Evolutionary conservation across 2,329 filamentous ascomycete species (phyloP), one percentile per base, ranked within the genome.

Genomic region (Apiospora pterosperma): DNA sequence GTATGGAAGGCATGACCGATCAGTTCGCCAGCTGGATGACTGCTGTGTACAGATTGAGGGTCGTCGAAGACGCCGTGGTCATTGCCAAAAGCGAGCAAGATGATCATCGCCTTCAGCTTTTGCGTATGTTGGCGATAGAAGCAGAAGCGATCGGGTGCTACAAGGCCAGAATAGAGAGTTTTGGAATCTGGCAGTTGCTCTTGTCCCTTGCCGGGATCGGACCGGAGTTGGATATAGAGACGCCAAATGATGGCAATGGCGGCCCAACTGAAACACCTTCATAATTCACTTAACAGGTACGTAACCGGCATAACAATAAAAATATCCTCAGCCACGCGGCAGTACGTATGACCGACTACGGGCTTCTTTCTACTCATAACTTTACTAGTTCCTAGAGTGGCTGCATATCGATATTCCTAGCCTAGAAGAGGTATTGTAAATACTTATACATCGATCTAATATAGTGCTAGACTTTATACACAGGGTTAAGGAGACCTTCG

Each of bases 1-100:
- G 42, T 16, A 48, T 59, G 36, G 36, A 23, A 3, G 48, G 31
- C 23, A 39, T 61, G 36, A 55, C 39, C 5, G 39, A 61, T 8
- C 31, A 59, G 10, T 65, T 63, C 6, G 64, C 61, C 11, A 36
- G 41, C 14, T 65, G 61, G 64, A 21, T 65, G 2, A 25, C 41
- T 19, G 21, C 31, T 34, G 64, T 41, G 0, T 61, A 42, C 16
- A 55, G 55, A 14, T 7, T 42, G 2, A 23, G 23, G 7, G 16
- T 58, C 34, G 31, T 65, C 25, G n/a, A 59, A 19, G 61, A 41
- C 3, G 64, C 64, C 16, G 59, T 34, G 34, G 16, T 25, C 5
- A 28, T 63, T n/a, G 61, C 64, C 16, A 16, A 19, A 10, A 14
- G 12, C 16, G 61, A 63, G 31, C 39, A 39, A 5, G 61, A 65